phyloP scores from a whole-genome alignment of 805 yeast species.

The Cyberlindnera galapagoensis region DNA sequence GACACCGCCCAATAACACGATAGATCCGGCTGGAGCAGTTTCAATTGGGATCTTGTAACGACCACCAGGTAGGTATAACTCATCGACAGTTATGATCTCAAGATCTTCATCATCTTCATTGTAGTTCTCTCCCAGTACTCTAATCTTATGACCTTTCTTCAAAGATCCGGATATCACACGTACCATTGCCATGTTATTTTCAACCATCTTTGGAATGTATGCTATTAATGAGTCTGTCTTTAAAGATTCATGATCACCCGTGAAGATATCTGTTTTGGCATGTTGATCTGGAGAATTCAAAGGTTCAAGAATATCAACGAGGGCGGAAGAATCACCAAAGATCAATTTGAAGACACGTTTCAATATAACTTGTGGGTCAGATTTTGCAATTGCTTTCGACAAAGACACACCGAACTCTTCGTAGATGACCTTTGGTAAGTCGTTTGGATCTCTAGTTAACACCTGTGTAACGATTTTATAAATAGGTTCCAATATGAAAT shows the following conservation, averaged over 20 bases:
- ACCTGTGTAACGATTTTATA: conserved; percentile 67
- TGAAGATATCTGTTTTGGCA: conserved; percentile 22
- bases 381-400: conserved; percentile 31
- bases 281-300: conserved; percentile 34
- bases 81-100: conserved; percentile 27
- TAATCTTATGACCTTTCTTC: conserved; percentile 38
- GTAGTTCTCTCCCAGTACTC: conserved; percentile 50
- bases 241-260: conserved; percentile 29
- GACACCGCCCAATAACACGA: conserved; percentile 63
- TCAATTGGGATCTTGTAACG: conserved; percentile 55
- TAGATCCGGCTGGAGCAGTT: conserved; percentile 55
- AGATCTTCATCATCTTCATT: conserved; percentile 46
- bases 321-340: conserved; percentile 45
- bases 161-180: conserved; percentile 60
- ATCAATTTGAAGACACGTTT: conserved; percentile 45
- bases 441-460: conserved; percentile 42
- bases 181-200: conserved; percentile 50
- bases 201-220: conserved; percentile 51
- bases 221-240: conserved; percentile 41
- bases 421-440: conserved; percentile 39
- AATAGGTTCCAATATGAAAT: conserved; percentile 73
- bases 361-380: conserved; percentile 57
- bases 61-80: conserved; percentile 51
- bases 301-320: conserved; percentile 43
- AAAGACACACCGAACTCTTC: conserved; percentile 41